phyloP scores from a whole-genome alignment of 139 green algal species.

The Ettlia oleoabundans region DNA sequence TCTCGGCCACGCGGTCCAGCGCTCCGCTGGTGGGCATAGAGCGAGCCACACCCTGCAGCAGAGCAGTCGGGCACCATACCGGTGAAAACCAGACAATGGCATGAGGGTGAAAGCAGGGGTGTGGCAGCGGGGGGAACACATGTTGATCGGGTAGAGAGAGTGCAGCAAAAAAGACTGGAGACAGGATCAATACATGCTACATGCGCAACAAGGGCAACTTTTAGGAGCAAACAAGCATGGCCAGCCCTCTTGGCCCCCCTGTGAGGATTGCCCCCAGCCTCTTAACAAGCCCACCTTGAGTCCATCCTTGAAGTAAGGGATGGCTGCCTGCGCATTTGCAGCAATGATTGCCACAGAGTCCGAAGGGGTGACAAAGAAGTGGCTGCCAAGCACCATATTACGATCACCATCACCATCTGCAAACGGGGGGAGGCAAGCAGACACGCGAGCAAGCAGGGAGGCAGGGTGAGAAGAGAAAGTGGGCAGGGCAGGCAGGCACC shows the following conservation, averaged over 20 bases:
- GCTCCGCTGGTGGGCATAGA: slow-evolving; percentile 98
- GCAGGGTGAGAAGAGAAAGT: not conserved
- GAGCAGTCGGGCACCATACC: no score
- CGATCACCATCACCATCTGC: slow-evolving; percentile 95
- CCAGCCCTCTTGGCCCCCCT: not conserved
- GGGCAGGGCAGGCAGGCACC: not conserved
- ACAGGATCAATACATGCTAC: no score
- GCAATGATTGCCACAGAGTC: slow-evolving; percentile 99
- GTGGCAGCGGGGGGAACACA: no score
- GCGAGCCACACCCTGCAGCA: slow-evolving; percentile 88
- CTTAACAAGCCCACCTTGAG: slow-evolving; percentile 79
- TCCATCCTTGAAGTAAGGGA: slow-evolving; percentile 97
- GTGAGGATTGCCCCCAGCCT: not conserved
- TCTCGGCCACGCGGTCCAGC: slow-evolving; percentile 91
- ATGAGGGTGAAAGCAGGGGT: not conserved
- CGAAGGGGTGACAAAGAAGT: slow-evolving; percentile 98
- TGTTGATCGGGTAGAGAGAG: not conserved
- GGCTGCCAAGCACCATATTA: slow-evolving; percentile 98
- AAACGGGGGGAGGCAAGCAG: not conserved
- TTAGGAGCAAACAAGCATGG: not conserved
- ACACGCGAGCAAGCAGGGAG: not conserved
- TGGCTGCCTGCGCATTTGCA: slow-evolving; percentile 92
- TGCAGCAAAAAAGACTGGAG: not conserved
- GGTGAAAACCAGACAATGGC: no score
- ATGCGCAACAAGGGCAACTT: no score